A percentile compares a stretch with the other conserved stretches of the same genome.
Evolutionary conservation across 306 rosid species (phyloP).

Genomic region (Erythrophleum fordii): DNA sequence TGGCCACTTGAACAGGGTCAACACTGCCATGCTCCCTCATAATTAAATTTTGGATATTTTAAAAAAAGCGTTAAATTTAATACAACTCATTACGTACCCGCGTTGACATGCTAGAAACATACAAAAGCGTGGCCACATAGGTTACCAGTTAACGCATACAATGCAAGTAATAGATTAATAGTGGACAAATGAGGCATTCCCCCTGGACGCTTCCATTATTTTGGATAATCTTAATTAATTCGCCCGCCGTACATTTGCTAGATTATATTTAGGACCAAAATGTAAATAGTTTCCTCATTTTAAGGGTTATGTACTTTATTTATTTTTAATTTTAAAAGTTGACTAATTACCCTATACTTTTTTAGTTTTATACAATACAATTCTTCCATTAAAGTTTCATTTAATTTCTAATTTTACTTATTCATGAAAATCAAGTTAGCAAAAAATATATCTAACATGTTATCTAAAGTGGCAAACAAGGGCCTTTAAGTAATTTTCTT

Average conservation of each 20-base stretch:
- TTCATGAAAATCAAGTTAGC: not conserved
- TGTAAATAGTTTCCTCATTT: not conserved
- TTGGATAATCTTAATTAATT: not conserved
- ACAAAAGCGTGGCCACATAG: not conserved
- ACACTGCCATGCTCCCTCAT: too few relatives aligned
- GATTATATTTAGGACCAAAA: not conserved
- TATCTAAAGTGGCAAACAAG: too few relatives aligned
- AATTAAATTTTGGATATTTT: not conserved
- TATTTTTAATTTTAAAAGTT: not conserved
- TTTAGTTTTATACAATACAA: not conserved
- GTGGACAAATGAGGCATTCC: not conserved
- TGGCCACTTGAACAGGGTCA: not conserved
- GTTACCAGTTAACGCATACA: not conserved
- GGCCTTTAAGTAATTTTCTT: too few relatives aligned
- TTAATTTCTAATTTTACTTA: not conserved
- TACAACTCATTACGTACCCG: not conserved
- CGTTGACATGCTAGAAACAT: not conserved
- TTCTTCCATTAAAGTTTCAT: not conserved
- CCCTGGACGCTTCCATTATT: not conserved
- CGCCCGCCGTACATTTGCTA: not conserved
- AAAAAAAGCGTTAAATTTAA: not conserved
- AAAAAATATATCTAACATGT: too few relatives aligned
- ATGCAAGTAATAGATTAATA: not conserved
- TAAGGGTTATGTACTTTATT: not conserved
- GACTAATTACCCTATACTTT: not conserved